Conservation (phyloP, 2,329 filamentous ascomycete species). For the Sporothrix pallida region DNA sequence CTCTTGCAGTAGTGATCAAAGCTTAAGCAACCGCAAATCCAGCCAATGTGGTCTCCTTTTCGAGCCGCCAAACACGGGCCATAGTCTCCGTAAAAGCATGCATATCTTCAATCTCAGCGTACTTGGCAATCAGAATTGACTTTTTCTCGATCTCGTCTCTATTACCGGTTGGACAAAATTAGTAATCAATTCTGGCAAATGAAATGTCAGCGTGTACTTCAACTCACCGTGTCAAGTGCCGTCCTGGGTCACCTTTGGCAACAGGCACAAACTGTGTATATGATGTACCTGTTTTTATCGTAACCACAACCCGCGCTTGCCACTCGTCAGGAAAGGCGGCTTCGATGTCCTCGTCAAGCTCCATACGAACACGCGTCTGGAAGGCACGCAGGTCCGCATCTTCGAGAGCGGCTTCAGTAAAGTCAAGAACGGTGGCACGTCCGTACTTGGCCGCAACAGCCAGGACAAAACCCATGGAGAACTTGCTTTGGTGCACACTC, state of each 20-base stretch:
- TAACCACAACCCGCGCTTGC: constrained; percentile 17
- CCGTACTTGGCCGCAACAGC: constrained; percentile 22
- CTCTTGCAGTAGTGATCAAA: too few species aligned
- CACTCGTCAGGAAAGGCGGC: constrained; percentile 18
- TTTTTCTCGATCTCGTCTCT: constrained; percentile 4
- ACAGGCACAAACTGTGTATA: constrained; percentile 3
- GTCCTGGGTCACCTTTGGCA: constrained; percentile 26
- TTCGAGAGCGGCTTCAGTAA: constrained; percentile 4
- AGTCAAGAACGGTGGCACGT: constrained; percentile 12
- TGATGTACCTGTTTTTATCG: neutral
- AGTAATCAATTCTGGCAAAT: neutral
- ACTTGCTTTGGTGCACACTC: constrained; percentile 28
- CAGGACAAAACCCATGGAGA: constrained; percentile 26
- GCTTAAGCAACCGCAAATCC: neutral
- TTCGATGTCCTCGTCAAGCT: constrained; percentile 20
- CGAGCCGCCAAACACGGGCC: constrained; percentile 3
- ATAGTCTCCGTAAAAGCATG: neutral
- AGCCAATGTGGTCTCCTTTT: neutral
- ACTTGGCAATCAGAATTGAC: neutral
- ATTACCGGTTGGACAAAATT: neutral
- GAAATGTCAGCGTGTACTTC: neutral
- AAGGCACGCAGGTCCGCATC: constrained; percentile 9
- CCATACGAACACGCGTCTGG: constrained; percentile 25
- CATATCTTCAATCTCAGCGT: neutral
- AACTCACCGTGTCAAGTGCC: constrained; percentile 13